Evolutionary conservation across 2,329 filamentous ascomycete species (phyloP).

Genomic region (Hysterium pulicare): DNA sequence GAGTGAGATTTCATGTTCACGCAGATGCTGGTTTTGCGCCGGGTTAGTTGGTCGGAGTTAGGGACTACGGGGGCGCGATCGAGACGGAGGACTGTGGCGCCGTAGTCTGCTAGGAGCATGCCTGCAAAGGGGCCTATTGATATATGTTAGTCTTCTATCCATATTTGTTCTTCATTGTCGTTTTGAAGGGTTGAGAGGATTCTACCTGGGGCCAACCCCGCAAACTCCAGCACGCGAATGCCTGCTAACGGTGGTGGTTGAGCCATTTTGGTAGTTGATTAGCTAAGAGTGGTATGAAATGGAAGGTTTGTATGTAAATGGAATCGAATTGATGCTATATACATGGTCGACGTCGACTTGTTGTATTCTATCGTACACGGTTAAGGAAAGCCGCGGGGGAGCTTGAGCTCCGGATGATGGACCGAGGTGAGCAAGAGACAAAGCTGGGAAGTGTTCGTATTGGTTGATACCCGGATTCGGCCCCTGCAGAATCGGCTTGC

Average conservation of each 20-base stretch:
- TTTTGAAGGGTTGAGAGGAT: slow-evolving; percentile 17
- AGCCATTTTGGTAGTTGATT: slow-evolving; percentile 21
- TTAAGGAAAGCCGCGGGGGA: slow-evolving; percentile 12
- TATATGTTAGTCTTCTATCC: not conserved
- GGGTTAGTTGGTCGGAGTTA: slow-evolving; percentile 69
- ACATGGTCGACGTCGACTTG: slow-evolving; percentile 30
- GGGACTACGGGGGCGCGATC: slow-evolving; percentile 60
- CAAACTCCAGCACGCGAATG: slow-evolving; percentile 64
- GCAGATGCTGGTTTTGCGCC: slow-evolving; percentile 75
- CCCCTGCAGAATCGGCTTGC: no score
- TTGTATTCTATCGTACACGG: slow-evolving; percentile 18
- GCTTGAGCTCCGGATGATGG: not conserved
- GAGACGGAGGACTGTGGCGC: slow-evolving; percentile 81
- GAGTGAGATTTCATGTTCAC: slow-evolving; percentile 70
- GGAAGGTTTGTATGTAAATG: not conserved
- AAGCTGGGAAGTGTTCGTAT: slow-evolving; percentile 4
- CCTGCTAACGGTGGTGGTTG: slow-evolving; percentile 52
- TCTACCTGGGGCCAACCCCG: slow-evolving; percentile 58
- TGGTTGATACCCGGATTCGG: slow-evolving; percentile 3
- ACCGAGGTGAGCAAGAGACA: slow-evolving; percentile 16
- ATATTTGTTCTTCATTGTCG: slow-evolving; percentile 18
- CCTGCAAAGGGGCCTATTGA: slow-evolving; percentile 76
- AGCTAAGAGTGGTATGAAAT: not conserved
- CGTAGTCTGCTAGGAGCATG: slow-evolving; percentile 76
- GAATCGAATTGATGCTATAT: slow-evolving; percentile 13